Evolutionary conservation across 78 protist genomes (phyloP).

Genomic region (Pigoraptor vietnamica): DNA sequence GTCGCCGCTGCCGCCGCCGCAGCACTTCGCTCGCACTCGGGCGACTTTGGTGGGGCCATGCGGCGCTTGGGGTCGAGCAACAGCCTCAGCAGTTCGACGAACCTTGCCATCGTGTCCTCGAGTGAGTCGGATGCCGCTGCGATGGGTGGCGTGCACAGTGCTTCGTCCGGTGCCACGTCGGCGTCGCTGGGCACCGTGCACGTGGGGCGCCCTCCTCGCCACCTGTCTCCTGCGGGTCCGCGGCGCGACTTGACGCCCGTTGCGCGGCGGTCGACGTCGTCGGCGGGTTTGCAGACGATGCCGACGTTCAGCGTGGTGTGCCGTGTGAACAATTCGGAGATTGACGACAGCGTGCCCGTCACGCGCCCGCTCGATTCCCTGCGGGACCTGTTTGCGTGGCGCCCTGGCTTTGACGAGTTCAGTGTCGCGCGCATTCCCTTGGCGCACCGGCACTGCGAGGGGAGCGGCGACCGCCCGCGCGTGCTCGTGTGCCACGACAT

Average conservation of each 20-base stretch:
- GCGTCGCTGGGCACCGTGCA: too few species aligned
- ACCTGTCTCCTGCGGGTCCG: too few species aligned
- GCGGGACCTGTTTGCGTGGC: background rate
- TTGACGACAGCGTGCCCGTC: background rate
- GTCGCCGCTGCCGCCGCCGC: background rate
- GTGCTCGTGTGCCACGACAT: constrained; percentile 29
- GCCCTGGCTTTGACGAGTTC: background rate
- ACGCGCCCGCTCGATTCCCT: background rate
- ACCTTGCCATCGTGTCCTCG: background rate
- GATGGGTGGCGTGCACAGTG: too few species aligned
- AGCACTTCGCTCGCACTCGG: background rate
- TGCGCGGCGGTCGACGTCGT: background rate
- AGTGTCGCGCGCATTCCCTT: background rate
- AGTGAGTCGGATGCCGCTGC: background rate
- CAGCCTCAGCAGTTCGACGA: background rate
- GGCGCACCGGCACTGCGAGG: background rate
- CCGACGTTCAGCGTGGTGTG: background rate
- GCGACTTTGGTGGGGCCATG: background rate
- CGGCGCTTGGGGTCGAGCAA: background rate
- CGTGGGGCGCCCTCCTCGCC: too few species aligned
- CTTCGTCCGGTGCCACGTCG: too few species aligned
- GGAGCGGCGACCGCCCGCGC: background rate
- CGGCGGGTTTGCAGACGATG: background rate
- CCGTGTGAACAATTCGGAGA: background rate
- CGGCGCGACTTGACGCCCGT: background rate